phyloP scores from a whole-genome alignment of 2,329 filamentous ascomycete species.

The Zasmidium cellare region DNA sequence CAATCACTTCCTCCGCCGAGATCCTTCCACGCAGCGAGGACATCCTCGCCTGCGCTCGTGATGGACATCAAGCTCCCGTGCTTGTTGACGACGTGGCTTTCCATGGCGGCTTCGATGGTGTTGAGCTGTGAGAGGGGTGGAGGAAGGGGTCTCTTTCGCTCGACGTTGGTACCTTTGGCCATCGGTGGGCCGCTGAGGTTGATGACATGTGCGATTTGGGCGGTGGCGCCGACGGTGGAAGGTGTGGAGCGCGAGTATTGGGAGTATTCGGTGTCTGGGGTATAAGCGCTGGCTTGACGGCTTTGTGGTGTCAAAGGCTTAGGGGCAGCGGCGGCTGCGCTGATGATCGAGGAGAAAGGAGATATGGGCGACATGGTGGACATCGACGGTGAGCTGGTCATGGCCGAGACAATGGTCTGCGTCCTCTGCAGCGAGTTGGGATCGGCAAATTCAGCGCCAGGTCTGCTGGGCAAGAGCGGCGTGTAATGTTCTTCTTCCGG shows the following conservation, averaged over 20 bases:
- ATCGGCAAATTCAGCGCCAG: neutral
- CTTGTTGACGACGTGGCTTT: conserved; percentile 4
- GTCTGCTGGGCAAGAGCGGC: neutral
- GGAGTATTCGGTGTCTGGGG: neutral
- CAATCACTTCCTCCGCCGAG: conserved; percentile 38
- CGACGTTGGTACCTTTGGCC: neutral
- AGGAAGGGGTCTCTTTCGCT: neutral
- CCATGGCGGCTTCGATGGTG: conserved; percentile 10
- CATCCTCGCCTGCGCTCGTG: conserved; percentile 47
- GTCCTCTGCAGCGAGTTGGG: neutral
- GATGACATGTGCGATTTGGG: neutral
- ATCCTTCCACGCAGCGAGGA: conserved; percentile 49
- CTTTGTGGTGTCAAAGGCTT: conserved; percentile 1
- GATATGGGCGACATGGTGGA: conserved; percentile 1
- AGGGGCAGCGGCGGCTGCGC: neutral
- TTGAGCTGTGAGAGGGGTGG: conserved; percentile 10
- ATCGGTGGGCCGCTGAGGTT: neutral
- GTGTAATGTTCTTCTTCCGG: neutral
- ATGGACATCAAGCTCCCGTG: conserved; percentile 26
- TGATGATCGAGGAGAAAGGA: conserved; percentile 10
- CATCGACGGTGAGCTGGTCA: neutral
- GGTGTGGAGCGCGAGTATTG: neutral
- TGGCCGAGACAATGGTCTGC: neutral
- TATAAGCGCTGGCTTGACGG: neutral
- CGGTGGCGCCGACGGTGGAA: neutral